Evolutionary conservation across 257 asterid species (phyloP), one percentile per base, ranked within the genome.

Genomic region (Solanum piurae): DNA sequence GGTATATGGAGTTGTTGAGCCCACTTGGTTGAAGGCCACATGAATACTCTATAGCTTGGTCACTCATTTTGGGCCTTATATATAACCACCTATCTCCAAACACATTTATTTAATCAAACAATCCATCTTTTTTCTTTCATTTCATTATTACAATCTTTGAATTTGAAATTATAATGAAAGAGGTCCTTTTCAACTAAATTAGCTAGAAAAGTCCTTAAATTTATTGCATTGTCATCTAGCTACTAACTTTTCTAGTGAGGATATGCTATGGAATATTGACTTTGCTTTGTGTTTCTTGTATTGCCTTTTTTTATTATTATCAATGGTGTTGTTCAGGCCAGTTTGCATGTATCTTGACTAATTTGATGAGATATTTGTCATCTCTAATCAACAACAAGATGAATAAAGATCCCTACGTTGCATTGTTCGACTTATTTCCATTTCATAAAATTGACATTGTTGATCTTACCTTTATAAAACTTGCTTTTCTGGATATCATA

Each of bases 291-390:
- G 16, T 44, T 46, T 29, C 36, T 46, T 4, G 6, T 12, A 40
- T 25, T 77, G 16, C 14, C 2, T 12, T 38, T 71, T 66, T 25
- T 1, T 0, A 23, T 13, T 3, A 5, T 12, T 12, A 12, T 27
- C 0, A 27, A 27, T 66, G 4, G 11, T 68, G 36, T 11, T 66
- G 2, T 68, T 12, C 0, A 3, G 2, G 0, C 7, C 10, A 64
- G 2, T 11, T 64, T 68, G 0, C 5, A 6, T 12, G 0, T 16
- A 68, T 7, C 5, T 68, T 1, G 5, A 68, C 8, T 27, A 68
- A 5, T 68, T 66, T 68, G 0, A 6, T 0, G 20, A 6, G 1
- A 27, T 68, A 27, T 12, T 0, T 68, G 5, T 68, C 11, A 12
- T 12, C 21, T 0, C 5, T 3, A 3, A 68, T 13, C 1, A 68